These are phyloP conservation scores for Protea cynaroides DNA, from an alignment of 164 flowering plant genomes.

Conservation along the genomic window DNA sequence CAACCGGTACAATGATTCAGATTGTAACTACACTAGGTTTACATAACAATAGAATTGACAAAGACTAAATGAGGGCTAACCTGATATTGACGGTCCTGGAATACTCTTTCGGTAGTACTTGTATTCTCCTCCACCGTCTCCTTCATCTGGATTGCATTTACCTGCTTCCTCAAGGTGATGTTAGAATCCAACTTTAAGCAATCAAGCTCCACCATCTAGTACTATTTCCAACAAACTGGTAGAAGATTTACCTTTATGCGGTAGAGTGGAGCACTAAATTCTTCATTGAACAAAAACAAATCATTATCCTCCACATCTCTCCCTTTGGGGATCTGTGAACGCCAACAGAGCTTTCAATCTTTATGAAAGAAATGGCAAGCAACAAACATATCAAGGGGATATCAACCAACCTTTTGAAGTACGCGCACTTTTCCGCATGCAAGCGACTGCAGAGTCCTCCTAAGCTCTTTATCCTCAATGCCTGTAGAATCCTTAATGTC, in stretches of 20 bases:
- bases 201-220: conserved; percentile 1
- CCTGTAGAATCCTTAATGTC: conserved; percentile 82
- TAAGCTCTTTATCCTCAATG: conserved; percentile 83
- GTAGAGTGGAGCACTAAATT: conserved; percentile 73
- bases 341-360: background rate
- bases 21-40: background rate
- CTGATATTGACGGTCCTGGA: conserved; percentile 99
- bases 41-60: background rate
- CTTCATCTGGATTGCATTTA: conserved; percentile 98
- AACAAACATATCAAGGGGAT: background rate
- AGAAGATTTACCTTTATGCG: conserved; percentile 60
- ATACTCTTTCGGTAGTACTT: conserved; percentile 95
- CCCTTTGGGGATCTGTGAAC: conserved; percentile 69
- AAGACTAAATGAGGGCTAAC: conserved; percentile 22
- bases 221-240: background rate
- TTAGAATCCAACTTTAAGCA: conserved; percentile 5
- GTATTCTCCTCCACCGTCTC: conserved; percentile 97
- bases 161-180: conserved; percentile 38
- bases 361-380: no score
- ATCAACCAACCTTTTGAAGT: conserved; percentile 61
- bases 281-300: conserved; percentile 74
- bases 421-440: conserved; percentile 91
- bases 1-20: background rate
- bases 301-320: conserved; percentile 84
- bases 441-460: conserved; percentile 85